Evolutionary conservation across 768 basidiomycete species (phyloP).

Genomic region (Lentinula guzmanii): DNA sequence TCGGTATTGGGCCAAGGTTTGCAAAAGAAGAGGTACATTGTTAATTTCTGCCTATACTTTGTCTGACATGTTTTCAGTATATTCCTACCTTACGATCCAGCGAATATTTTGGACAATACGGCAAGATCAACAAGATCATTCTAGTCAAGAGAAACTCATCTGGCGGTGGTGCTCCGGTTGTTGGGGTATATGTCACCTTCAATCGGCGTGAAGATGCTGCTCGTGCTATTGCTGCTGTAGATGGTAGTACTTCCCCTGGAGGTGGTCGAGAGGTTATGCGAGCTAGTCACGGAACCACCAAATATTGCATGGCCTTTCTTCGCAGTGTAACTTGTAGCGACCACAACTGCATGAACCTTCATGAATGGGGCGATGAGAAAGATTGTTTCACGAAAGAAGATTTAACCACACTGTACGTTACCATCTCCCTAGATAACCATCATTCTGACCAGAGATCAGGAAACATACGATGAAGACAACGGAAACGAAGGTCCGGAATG

Average conservation of each 20-base stretch:
- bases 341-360: conserved; percentile 88
- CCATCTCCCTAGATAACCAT: conserved; percentile 6
- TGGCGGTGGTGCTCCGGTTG: conserved; percentile 63
- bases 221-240: conserved; percentile 86
- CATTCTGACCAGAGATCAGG: conserved; percentile 29
- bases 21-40: conserved; percentile 86
- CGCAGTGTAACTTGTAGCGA: conserved; percentile 80
- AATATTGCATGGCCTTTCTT: conserved; percentile 96
- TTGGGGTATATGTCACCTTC: conserved; percentile 97
- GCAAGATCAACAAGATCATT: conserved; percentile 94
- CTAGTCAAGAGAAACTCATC: conserved; percentile 84
- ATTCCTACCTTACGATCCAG: conserved; percentile 89
- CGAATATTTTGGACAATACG: conserved; percentile 98
- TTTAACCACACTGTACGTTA: conserved; percentile 74
- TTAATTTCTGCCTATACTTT: not conserved
- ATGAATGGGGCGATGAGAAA: conserved; percentile 98
- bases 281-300: conserved; percentile 93
- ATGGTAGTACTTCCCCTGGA: conserved; percentile 86
- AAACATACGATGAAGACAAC: conserved; percentile 93
- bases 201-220: conserved; percentile 92
- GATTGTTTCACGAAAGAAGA: conserved; percentile 98
- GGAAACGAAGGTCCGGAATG: conserved; percentile 55
- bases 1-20: conserved; percentile 90
- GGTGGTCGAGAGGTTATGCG: conserved; percentile 86
- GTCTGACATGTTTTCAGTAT: conserved; percentile 40